Evolutionary conservation across 2,329 filamentous ascomycete genomes (phyloP).

Genomic region (Akanthomyces lecanii): DNA sequence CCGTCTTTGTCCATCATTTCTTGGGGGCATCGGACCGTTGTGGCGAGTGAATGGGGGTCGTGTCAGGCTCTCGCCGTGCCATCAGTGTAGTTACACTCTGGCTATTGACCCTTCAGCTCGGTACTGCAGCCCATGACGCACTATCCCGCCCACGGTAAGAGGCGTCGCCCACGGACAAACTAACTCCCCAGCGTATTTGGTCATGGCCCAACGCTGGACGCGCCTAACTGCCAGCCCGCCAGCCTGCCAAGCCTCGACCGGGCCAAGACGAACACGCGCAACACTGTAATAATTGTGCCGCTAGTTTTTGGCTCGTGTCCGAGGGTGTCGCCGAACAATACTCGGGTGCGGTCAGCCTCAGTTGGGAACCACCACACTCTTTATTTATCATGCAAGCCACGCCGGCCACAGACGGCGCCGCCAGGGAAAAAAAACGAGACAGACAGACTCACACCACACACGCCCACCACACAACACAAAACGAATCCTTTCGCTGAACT

Average conservation of each 20-base stretch:
- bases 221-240: not conserved
- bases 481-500: not conserved
- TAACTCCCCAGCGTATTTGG: not conserved
- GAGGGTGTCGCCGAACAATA: constrained; percentile 6
- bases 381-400: constrained; percentile 15
- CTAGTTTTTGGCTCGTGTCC: not conserved
- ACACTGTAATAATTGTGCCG: not conserved
- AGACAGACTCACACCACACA: too few relatives aligned
- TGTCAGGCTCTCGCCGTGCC: not conserved
- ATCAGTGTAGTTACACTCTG: not conserved
- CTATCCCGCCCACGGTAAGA: constrained; percentile 2
- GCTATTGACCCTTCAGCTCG: not conserved
- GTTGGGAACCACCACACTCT: not conserved
- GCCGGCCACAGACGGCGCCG: constrained; percentile 7
- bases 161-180: not conserved
- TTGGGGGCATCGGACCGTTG: not conserved
- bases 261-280: not conserved
- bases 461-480: not conserved
- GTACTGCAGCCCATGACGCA: constrained; percentile 5
- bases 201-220: not conserved
- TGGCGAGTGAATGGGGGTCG: not conserved
- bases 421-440: not conserved
- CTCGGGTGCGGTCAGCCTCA: not conserved
- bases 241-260: not conserved
- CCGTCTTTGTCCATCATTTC: not conserved